Evolutionary conservation across 2,329 filamentous ascomycete genomes (phyloP), one percentile per base, ranked within the genome.

Genomic region (Phyllosticta citrichinensis): DNA sequence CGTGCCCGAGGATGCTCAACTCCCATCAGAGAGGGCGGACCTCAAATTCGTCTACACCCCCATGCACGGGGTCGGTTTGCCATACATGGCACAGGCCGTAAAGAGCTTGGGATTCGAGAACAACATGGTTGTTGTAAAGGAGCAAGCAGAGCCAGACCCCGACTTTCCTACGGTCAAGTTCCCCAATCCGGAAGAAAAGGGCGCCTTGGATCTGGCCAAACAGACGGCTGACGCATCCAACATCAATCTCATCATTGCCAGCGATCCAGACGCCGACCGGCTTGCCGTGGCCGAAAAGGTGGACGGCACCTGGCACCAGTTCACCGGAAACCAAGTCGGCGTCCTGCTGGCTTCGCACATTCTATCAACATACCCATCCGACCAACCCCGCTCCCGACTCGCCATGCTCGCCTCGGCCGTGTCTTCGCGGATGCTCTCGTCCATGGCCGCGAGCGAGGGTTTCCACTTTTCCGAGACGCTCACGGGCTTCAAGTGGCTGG

Each of bases 401-500:
- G 80, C 79, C 2, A 83, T 86, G 75, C 72, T 87, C 1, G 82
- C 81, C n/a, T 84, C 83, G 2, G 82, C 84, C 0, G 84, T 87
- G 1, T 86, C 83, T 1, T 84, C 81, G 0, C 77, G 80, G n/a
- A 86, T 87, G 82, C 76, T 87, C 1, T 74, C 77, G 11, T 77
- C 77, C 25, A 81, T 86, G 73, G 83, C 83, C 0, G 68, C 73
- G 27, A 73, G 77, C 20, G 80, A 81, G 69, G 81, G 80, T 1
- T 81, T 86, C 64, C 73, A 79, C 57, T 85, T 82, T 67, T 75
- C 78, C 62, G 84, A 87, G 66, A 86, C 84, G 0, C 71, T 87
- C 30, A 87, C 84, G 0, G 84, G 84, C 1, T 87, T 87, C 74
- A 87, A 87, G 69, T 87, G 84, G 84, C 79, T 87, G 64, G 84